Evolutionary conservation across 2,329 filamentous ascomycete genomes (phyloP).

Genomic region (Epichloe typhina): DNA sequence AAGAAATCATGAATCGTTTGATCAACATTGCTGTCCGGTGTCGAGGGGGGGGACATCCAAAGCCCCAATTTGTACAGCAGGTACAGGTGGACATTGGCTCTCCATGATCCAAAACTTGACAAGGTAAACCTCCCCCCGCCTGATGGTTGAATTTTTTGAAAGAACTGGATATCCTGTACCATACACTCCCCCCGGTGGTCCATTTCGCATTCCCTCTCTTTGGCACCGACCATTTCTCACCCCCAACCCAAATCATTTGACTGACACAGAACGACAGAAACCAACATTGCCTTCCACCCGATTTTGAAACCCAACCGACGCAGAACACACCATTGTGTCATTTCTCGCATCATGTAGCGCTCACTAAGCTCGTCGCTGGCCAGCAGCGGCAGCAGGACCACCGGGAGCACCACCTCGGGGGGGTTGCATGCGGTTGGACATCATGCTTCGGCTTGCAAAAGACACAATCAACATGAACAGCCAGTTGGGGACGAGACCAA

Average conservation of each 20-base stretch:
- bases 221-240: background rate
- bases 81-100: background rate
- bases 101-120: background rate
- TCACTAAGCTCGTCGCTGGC: constrained; percentile 3
- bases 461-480: constrained; percentile 64
- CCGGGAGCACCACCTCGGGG: constrained; percentile 6
- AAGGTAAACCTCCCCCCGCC: background rate
- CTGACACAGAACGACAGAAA: background rate
- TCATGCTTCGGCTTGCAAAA: constrained; percentile 57
- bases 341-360: background rate
- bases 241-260: background rate
- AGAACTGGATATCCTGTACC: background rate
- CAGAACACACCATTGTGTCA: background rate
- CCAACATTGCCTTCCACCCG: background rate
- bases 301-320: background rate
- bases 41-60: no score
- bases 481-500: constrained; percentile 59
- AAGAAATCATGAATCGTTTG: constrained; percentile 19
- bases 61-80: no score
- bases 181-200: background rate
- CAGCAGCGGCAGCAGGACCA: constrained; percentile 4
- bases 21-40: background rate
- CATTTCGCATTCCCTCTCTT: background rate
- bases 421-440: constrained; percentile 33
- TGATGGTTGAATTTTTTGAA: background rate